phyloP scores from a whole-genome alignment of 2,329 filamentous ascomycete species.

The Tolypocladium pustulatum region DNA sequence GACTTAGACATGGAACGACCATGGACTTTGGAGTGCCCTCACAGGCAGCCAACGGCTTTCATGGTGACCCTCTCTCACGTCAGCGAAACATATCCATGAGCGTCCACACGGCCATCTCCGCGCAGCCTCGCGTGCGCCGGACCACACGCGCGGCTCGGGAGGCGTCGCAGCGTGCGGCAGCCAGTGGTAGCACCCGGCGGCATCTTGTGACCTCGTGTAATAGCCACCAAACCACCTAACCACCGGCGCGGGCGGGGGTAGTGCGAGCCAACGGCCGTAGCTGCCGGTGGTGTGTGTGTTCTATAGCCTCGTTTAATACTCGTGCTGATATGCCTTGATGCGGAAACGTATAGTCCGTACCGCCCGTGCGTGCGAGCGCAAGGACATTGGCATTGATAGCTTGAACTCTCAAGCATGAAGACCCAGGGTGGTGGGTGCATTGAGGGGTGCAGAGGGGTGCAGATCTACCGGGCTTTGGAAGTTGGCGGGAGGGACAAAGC shows the following conservation, averaged over 20 bases:
- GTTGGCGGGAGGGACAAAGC: neutral
- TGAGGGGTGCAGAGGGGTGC: too few species aligned
- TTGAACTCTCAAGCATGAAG: neutral
- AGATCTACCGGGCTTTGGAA: neutral
- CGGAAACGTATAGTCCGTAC: neutral
- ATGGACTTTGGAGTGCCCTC: neutral
- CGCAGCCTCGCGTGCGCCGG: neutral
- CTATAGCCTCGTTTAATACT: neutral
- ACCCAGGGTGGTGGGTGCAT: neutral
- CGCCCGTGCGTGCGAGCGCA: neutral
- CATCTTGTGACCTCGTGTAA: neutral
- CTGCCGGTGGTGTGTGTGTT: neutral
- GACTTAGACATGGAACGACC: neutral
- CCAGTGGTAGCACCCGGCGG: neutral
- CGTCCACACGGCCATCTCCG: neutral
- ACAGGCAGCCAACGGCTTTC: neutral
- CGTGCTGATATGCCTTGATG: neutral
- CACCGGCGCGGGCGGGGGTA: neutral
- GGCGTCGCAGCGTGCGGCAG: neutral
- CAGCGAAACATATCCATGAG: neutral
- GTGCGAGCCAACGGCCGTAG: neutral
- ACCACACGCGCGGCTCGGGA: neutral
- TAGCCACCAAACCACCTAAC: neutral
- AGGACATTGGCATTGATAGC: neutral
- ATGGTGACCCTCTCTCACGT: neutral